These are phyloP conservation scores for Pisolithus sp. DNA, from an alignment of 768 basidiomycete genomes.

Conservation along the genomic window DNA sequence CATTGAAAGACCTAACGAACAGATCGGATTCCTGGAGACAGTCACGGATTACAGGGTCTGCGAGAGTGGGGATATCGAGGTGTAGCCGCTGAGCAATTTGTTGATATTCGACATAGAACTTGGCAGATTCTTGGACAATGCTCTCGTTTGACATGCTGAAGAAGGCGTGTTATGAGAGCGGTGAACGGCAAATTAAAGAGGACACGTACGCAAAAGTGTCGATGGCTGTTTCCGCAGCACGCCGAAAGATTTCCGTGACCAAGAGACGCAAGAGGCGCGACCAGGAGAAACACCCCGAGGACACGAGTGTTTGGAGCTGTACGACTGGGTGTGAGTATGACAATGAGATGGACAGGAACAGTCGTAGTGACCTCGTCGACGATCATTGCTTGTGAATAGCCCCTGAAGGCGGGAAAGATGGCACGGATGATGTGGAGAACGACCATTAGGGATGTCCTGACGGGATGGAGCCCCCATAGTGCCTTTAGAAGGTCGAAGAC, in stretches of 20 bases:
- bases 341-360: conserved; percentile 5
- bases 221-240: conserved; percentile 56
- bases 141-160: conserved; percentile 62
- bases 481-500: conserved; percentile 47
- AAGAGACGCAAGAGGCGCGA: conserved; percentile 52
- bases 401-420: conserved; percentile 73
- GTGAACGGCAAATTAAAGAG: conserved; percentile 9
- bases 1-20: conserved; percentile 76
- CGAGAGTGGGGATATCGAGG: conserved; percentile 72
- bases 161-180: conserved; percentile 2
- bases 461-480: conserved; percentile 54
- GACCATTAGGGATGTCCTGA: conserved; percentile 67
- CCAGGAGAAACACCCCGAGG: conserved; percentile 70
- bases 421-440: conserved; percentile 65
- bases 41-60: conserved; percentile 67
- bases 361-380: conserved; percentile 60
- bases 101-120: conserved; percentile 69
- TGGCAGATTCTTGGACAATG: conserved; percentile 65
- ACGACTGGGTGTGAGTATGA: background rate
- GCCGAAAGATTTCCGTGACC: conserved; percentile 56
- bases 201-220: conserved; percentile 68
- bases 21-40: conserved; percentile 82
- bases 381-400: conserved; percentile 82
- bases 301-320: conserved; percentile 64
- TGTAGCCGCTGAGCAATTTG: conserved; percentile 73